Base-by-base conservation (phyloP, 2,329 filamentous ascomycete genomes). In the Teratosphaeria gauchensis region DNA sequence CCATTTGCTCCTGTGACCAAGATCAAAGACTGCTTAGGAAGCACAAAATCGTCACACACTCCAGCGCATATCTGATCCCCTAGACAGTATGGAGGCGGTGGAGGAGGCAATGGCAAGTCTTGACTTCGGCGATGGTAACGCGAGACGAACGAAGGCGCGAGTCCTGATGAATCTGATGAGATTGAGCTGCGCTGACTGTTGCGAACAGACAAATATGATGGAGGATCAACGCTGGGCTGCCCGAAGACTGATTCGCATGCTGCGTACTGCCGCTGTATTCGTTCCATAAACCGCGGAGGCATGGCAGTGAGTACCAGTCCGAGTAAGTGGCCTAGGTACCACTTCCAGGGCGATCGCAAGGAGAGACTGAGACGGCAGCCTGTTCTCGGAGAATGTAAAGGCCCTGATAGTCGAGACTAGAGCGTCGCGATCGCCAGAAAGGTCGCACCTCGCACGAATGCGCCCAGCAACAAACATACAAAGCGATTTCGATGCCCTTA, bases 1-100 rank as follows among this genome's bases (percentile, higher is more conserved):
- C 68, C 65, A 32, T 65, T 69, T 35, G 63, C 68, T 14, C 67
- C 69, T 9, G 67, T 70, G 53, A 69, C 63, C 7, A 69, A 60
- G 32, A 69, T 59, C 24, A 64, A 61, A 12, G 62, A 62, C 53
- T 59, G 62, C 31, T 53, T 57, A 31, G 63, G 59, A 14, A 66
- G 46, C n/a, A 61, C 60, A 7, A 28, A 24, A 21, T 32, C 52
- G 21, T 56, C 54, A 30, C 31, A 11, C 16, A n/a, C 21, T 19
- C 4, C 42, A 21, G 24, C 11, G n/a, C 11, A 19, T 16, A 19
- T 8, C 14, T 24, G 54, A 30, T 51, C 42, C 5, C 9, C 12
- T 11, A 9, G 33, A 19, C 24, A 51, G 32, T 51, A 42, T 16
- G 21, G 54, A n/a, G 33, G 54, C 11, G 42, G 35, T 55, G 59